Conservation (phyloP, 129 eudicot species). For the Calendula officinalis region DNA sequence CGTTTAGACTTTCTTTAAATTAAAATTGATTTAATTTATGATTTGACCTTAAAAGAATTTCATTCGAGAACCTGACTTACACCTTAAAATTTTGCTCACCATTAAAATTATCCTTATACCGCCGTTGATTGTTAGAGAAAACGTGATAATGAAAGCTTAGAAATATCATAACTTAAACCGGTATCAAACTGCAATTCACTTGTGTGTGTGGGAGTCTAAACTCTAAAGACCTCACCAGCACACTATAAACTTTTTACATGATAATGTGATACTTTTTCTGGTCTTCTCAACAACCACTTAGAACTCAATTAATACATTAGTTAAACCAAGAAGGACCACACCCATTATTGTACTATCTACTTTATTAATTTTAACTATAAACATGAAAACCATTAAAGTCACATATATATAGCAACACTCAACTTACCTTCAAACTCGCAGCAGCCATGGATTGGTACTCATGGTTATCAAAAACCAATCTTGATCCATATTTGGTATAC, state of each 20-base stretch:
- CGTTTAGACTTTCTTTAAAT: no score
- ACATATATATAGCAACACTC: conserved; percentile 16
- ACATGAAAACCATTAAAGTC: neutral
- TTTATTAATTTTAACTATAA: neutral
- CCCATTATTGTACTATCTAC: conserved; percentile 29
- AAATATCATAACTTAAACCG: conserved; percentile 6
- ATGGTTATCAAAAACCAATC: conserved; percentile 62
- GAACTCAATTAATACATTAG: conserved; percentile 19
- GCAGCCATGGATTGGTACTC: conserved; percentile 73
- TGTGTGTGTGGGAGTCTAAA: conserved; percentile 18
- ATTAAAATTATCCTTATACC: neutral
- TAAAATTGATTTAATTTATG: no score
- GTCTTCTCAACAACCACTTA: conserved; percentile 31
- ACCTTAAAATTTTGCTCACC: neutral
- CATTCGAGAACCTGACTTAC: no score
- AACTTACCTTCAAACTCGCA: conserved; percentile 9
- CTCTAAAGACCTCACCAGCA: conserved; percentile 14
- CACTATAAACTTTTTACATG: conserved; percentile 13
- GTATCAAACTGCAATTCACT: conserved; percentile 2
- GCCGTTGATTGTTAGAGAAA: neutral
- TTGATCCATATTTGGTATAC: conserved; percentile 47
- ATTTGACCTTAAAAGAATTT: no score
- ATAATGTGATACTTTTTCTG: conserved; percentile 25
- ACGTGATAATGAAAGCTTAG: neutral
- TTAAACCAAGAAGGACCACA: conserved; percentile 30